A percentile compares a stretch with the other conserved stretches of the same genome.
Evolutionary conservation across 306 rosid species (phyloP).

Genomic region (Gastrolobium villosum): DNA sequence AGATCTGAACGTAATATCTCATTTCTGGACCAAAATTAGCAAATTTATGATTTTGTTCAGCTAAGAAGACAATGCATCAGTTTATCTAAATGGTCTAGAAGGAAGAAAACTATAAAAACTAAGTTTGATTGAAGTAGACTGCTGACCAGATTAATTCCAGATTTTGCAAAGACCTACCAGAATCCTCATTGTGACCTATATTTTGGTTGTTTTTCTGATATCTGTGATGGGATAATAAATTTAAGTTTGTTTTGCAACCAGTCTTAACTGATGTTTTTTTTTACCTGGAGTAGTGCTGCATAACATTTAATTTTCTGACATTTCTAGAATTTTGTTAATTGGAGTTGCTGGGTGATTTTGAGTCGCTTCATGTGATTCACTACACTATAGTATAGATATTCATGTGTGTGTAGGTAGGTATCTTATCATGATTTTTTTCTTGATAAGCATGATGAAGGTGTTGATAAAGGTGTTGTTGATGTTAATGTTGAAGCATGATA

Average conservation of each 20-base stretch:
- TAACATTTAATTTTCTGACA: background rate
- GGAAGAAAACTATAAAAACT: slow-evolving; percentile 20
- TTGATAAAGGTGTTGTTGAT: background rate
- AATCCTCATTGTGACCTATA: slow-evolving; percentile 16
- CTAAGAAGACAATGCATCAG: background rate
- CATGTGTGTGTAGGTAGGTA: slow-evolving; percentile 23
- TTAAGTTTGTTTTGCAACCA: slow-evolving; percentile 13
- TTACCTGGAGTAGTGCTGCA: background rate
- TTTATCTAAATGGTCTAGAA: slow-evolving; percentile 15
- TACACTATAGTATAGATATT: background rate
- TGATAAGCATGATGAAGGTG: slow-evolving; percentile 30
- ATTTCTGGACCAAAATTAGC: slow-evolving; percentile 24
- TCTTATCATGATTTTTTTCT: slow-evolving; percentile 8
- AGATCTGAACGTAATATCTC: slow-evolving; percentile 29
- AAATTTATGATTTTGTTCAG: slow-evolving; percentile 15
- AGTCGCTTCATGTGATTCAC: slow-evolving; percentile 22
- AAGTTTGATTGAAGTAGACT: slow-evolving; percentile 4
- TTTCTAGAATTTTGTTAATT: background rate
- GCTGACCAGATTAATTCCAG: background rate
- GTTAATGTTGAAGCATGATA: background rate
- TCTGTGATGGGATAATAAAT: slow-evolving; percentile 19
- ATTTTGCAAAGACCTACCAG: background rate
- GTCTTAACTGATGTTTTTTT: slow-evolving; percentile 20
- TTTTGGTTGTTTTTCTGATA: slow-evolving; percentile 15
- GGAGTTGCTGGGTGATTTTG: slow-evolving; percentile 13